Base-by-base conservation (phyloP, 2,329 filamentous ascomycete species). In the Ceratocystis variospora region DNA sequence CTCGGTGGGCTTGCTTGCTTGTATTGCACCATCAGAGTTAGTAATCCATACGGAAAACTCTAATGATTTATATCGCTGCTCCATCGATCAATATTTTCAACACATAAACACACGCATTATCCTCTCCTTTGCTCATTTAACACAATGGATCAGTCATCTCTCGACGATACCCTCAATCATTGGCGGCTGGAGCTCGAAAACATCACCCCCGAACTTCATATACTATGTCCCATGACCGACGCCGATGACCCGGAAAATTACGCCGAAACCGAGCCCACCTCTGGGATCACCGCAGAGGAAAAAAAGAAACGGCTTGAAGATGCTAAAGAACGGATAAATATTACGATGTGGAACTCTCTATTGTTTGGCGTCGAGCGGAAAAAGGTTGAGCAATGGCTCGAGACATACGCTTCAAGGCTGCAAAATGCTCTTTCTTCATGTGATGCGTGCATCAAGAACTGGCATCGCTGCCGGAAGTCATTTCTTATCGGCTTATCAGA, bases 371-470 rank as follows among this genome's bases (percentile, higher is more conserved):
- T 89, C 68, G 81, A 81, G 66, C 79, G 82, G 62, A 82, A 84
- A 61, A 80, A 83, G 63, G 81, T 83, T 2, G 81, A 82, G 33
- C 78, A 80, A 68, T 81, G 87, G 75, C 78, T 86, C 53, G 77
- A 79, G 15, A 81, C 83, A 69, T 87, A 89, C 71, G 80, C 78
- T 64, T 71, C 75, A 4, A 79, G 81, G 22, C 77, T 88, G 22
- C 82, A 87, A 69, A 73, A 77, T 10, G 81, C 81, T 48, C 78
- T 92, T 28, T 82, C 79, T 67, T 79, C 76, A 67, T 92, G 88
- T 74, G 83, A 89, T 64, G 79, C 82, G 63, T 92, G 88, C 72
- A 86, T 89, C 63, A 80, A 85, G 68, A 86, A 86, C 70, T 92
- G 89, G 81, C 88, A 92, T 74, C 84, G 84, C 72, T 81, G 81